Evolutionary conservation across 176 grass and related monocot genomes (phyloP), one percentile per base, ranked within the genome.

Genomic region (Eleusine coracana): DNA sequence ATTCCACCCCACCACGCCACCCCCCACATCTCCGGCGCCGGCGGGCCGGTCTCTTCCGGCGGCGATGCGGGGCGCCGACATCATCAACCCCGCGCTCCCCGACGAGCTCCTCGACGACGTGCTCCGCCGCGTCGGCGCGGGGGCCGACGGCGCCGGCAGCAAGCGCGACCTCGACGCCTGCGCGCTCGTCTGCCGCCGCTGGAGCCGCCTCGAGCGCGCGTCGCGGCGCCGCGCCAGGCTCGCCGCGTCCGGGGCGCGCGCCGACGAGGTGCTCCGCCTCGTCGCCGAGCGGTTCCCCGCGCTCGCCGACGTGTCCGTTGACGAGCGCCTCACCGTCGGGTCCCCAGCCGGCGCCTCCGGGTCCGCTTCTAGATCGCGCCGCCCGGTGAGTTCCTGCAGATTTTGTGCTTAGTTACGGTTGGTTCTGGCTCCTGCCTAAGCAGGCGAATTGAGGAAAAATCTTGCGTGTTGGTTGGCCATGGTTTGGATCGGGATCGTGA

Each of bases 101-200:
- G 90, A 94, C 73, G 92, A 92, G 77, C 68, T 94, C 79, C 66
- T 97, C 10, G 65, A 83, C 27, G 85, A 90, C 17, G 86, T 97
- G 34, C 75, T 97, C 45, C 78, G 83, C 41, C 83, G 84, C 39
- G 73, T 97, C 7, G 87, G 85, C 11, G 46, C 62, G 36, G 59
- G 28, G 20, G 34, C 42, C 54, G 58, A 42, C 6, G 42, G 18
- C 48, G 11, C 56, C 38, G 61, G 36, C 52, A 48, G 36, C 40
- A 97, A 97, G 77, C 54, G 83, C 65, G 92, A 97, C 87, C 82
- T 76, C 20, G 95, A 92, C 77, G 83, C 90, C 23, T 97, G 90
- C 73, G 44, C 92, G 17, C 86, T 97, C 63, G 90, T 92, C 17
- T 97, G 92, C 80, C 83, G 83, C 75, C 85, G 87, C 55, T 97